Percentiles rank a stretch among this genome's conserved stretches.
These are phyloP conservation scores for Babesia bovis DNA, from an alignment of 169 alveolate genomes.

Conservation along the genomic window DNA sequence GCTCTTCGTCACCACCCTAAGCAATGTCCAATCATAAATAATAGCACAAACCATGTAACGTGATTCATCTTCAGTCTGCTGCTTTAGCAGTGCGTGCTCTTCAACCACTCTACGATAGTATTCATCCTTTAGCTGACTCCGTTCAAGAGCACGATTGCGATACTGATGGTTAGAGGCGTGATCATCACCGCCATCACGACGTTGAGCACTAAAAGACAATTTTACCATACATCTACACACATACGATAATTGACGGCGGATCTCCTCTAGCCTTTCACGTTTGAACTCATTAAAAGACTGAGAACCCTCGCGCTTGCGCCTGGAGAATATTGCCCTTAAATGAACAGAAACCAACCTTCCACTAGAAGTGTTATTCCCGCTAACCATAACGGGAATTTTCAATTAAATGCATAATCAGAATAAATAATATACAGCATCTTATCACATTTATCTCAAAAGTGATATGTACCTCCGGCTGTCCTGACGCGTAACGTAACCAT, in stretches of 20 bases:
- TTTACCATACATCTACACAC: not conserved
- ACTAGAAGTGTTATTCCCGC: not conserved
- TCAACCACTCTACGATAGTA: slow-evolving; percentile 43
- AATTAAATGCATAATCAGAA: too few species aligned
- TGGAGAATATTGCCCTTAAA: not conserved
- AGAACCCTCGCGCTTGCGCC: not conserved
- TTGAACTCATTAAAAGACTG: not conserved
- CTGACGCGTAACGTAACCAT: too few species aligned
- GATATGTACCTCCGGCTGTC: too few species aligned
- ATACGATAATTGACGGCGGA: slow-evolving; percentile 1
- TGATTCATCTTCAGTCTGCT: slow-evolving; percentile 62
- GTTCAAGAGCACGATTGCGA: slow-evolving; percentile 56
- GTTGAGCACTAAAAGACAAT: not conserved
- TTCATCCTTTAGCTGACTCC: slow-evolving; percentile 60
- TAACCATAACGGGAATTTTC: not conserved
- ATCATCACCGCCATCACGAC: slow-evolving; percentile 6
- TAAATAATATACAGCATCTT: too few species aligned
- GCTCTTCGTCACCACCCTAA: slow-evolving; percentile 80
- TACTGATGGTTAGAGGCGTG: slow-evolving; percentile 9
- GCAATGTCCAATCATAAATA: not conserved
- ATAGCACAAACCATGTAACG: slow-evolving; percentile 52
- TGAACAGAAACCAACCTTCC: slow-evolving; percentile 1
- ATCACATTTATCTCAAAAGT: too few species aligned
- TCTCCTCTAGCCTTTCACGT: not conserved
- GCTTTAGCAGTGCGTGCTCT: slow-evolving; percentile 37